A percentile compares a stretch with the other conserved stretches of the same genome.
Evolutionary conservation across 176 grass and related monocot genomes (phyloP).

Genomic region (Secale cereale): DNA sequence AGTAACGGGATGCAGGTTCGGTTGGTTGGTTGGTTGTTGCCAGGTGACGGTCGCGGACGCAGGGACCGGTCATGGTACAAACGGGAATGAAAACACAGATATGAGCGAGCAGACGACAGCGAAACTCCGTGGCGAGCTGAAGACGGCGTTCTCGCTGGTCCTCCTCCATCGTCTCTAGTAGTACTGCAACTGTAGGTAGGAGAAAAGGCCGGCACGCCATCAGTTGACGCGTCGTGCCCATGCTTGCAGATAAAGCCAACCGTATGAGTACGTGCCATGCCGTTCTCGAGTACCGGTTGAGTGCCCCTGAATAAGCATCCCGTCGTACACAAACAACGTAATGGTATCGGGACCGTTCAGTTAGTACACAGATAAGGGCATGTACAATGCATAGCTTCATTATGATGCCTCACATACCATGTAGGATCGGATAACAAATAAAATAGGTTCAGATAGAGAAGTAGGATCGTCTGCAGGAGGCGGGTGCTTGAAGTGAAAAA

Average conservation of each 20-base stretch:
- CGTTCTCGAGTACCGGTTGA: background rate
- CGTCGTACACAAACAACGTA: background rate
- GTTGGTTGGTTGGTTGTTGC: slow-evolving; percentile 25
- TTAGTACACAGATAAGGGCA: slow-evolving; percentile 3
- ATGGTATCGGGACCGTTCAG: background rate
- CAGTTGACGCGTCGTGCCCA: background rate
- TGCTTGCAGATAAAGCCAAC: slow-evolving; percentile 21
- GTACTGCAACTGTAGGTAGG: background rate
- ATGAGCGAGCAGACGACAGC: background rate
- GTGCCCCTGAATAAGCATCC: background rate
- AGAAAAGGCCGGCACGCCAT: slow-evolving; percentile 24
- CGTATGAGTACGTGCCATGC: background rate
- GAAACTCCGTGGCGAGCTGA: background rate
- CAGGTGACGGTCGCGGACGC: background rate
- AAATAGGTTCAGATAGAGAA: no score
- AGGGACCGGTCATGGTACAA: background rate
- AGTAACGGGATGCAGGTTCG: background rate
- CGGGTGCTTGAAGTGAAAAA: no score
- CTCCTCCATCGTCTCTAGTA: background rate
- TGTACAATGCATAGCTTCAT: no score
- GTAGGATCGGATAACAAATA: no score
- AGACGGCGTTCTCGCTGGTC: background rate
- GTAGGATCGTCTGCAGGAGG: no score
- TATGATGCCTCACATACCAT: no score
- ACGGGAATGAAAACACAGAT: background rate